Percentiles rank a stretch among this genome's conserved stretches.
Evolutionary conservation across 2,329 filamentous ascomycete genomes (phyloP).

Genomic region (Zymoseptoria crescenta): DNA sequence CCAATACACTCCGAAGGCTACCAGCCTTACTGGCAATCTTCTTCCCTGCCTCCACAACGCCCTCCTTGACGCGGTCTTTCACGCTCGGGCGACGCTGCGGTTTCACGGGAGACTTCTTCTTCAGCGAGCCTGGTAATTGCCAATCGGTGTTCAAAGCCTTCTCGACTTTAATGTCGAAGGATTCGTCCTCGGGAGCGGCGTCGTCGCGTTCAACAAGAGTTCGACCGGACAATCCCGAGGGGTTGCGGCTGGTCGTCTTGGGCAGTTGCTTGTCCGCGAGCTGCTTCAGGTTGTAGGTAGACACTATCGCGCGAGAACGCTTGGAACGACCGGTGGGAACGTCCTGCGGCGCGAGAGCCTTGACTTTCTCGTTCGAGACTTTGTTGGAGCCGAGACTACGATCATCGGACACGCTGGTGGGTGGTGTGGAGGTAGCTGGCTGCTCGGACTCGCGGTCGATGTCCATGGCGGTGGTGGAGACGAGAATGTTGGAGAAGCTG

Average conservation of each 20-base stretch:
- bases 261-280: slow-evolving; percentile 23
- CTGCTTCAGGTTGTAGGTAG: slow-evolving; percentile 53
- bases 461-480: slow-evolving; percentile 25
- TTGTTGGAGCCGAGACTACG: slow-evolving; percentile 44
- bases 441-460: slow-evolving; percentile 34
- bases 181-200: slow-evolving; percentile 16
- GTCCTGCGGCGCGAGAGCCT: slow-evolving; percentile 7
- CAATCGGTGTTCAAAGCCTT: slow-evolving; percentile 42
- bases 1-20: slow-evolving; percentile 25
- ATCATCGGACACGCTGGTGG: slow-evolving; percentile 58
- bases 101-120: slow-evolving; percentile 10
- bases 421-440: slow-evolving; percentile 58
- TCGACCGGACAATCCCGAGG: slow-evolving; percentile 29
- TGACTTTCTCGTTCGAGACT: slow-evolving; percentile 18
- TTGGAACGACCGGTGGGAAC: slow-evolving; percentile 40
- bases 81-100: slow-evolving; percentile 22
- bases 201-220: slow-evolving; percentile 22
- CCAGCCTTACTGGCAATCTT: slow-evolving; percentile 25
- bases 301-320: slow-evolving; percentile 48
- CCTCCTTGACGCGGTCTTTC: slow-evolving; percentile 27
- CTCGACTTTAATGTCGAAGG: slow-evolving; percentile 32
- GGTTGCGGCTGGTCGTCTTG: slow-evolving; percentile 37
- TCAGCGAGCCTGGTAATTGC: slow-evolving; percentile 13
- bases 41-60: slow-evolving; percentile 22
- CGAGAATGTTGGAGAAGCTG: slow-evolving; percentile 34